Conservation (phyloP, 2,329 filamentous ascomycete species). For the Magnaporthiopsis poae region DNA sequence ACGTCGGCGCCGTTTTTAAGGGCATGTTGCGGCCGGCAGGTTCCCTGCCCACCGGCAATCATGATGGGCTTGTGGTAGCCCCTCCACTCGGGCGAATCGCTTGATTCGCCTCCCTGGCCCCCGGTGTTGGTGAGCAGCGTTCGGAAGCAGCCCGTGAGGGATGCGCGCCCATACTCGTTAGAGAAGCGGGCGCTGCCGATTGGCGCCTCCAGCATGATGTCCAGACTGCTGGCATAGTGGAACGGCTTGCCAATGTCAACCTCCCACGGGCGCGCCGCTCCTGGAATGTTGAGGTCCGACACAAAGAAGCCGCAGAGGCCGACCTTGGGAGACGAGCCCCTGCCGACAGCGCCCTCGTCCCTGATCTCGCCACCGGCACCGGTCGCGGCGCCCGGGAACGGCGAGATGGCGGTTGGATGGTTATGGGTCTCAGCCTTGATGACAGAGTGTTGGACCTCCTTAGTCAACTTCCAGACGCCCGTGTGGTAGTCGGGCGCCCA, state of each 20-base stretch:
- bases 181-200: slow-evolving; percentile 94
- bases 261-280: slow-evolving; percentile 77
- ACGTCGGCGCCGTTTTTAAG: slow-evolving; percentile 74
- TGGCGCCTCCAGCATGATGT: slow-evolving; percentile 96
- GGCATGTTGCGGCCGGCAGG: slow-evolving; percentile 80
- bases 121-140: slow-evolving; percentile 69
- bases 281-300: slow-evolving; percentile 85
- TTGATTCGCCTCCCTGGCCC: slow-evolving; percentile 29
- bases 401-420: slow-evolving; percentile 90
- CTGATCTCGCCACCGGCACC: slow-evolving; percentile 91
- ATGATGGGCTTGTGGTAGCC: slow-evolving; percentile 98
- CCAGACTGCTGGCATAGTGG: slow-evolving; percentile 85
- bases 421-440: slow-evolving; percentile 98
- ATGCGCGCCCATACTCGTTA: slow-evolving; percentile 92
- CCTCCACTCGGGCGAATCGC: slow-evolving; percentile 52
- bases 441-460: slow-evolving; percentile 77
- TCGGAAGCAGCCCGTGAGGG: slow-evolving; percentile 79
- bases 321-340: slow-evolving; percentile 86
- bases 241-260: slow-evolving; percentile 77
- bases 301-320: slow-evolving; percentile 90
- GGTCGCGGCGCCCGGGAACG: slow-evolving; percentile 84
- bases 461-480: slow-evolving; percentile 77
- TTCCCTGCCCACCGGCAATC: slow-evolving; percentile 92
- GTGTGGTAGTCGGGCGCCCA: slow-evolving; percentile 85
- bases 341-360: slow-evolving; percentile 87